Evolutionary conservation across 1,284 basidiomycete genomes (phyloP).

Genomic region (Sanghuangporus sanghuang): DNA sequence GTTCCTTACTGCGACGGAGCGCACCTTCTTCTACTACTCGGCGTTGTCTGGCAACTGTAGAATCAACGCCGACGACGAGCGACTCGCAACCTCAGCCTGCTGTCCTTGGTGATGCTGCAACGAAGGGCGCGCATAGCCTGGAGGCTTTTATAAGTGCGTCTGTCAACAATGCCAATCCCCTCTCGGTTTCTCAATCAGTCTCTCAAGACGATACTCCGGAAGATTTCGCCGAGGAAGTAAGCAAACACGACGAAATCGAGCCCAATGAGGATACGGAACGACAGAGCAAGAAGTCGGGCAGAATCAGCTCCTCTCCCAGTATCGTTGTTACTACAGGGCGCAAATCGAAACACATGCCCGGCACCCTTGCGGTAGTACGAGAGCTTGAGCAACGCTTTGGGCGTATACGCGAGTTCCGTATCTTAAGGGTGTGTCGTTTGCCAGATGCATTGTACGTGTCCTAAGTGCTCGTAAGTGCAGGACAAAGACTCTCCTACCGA

Average conservation of each 20-base stretch:
- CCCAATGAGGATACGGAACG: background rate
- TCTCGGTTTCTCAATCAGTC: background rate
- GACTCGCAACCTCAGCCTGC: background rate
- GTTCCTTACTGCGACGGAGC: background rate
- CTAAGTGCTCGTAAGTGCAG: background rate
- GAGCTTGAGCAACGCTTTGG: slow-evolving; percentile 14
- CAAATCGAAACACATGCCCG: background rate
- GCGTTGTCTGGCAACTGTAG: background rate
- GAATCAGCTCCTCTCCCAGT: background rate
- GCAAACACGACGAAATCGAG: background rate
- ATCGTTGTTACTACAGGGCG: background rate
- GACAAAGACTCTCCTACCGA: slow-evolving; percentile 11
- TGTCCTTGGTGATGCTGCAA: background rate
- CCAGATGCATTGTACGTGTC: background rate
- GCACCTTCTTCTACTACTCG: background rate
- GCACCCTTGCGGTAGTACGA: slow-evolving; percentile 5
- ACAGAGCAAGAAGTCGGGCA: background rate
- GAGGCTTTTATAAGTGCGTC: background rate
- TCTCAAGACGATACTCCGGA: background rate
- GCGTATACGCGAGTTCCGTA: slow-evolving; percentile 1
- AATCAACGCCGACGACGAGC: background rate
- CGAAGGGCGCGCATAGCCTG: background rate
- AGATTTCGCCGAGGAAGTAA: background rate
- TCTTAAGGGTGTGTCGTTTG: background rate
- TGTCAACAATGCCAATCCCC: background rate